Conservation (phyloP, 495 filamentous ascomycete genomes). For the Bacidia rubella region DNA sequence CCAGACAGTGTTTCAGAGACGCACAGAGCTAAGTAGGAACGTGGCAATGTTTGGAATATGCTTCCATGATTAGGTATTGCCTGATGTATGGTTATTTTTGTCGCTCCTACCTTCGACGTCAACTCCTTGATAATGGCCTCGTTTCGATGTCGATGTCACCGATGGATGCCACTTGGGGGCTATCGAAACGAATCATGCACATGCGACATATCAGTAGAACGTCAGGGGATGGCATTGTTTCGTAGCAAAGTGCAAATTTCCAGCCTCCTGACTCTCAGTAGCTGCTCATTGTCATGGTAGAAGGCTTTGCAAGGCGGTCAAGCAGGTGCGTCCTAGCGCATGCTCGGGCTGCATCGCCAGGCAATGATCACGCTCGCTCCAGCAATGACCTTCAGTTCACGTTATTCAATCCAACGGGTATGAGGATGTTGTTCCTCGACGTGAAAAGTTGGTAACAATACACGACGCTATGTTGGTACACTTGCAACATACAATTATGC, state of each 20-base stretch:
- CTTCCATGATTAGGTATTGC: not conserved
- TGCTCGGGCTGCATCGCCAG: too few species aligned
- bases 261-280: too few species aligned
- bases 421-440: too few species aligned
- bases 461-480: not conserved
- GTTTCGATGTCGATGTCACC: not conserved
- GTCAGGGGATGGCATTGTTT: not conserved
- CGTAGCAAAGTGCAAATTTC: not conserved
- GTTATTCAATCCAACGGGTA: too few species aligned
- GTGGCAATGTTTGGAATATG: not conserved
- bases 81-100: not conserved
- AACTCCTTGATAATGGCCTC: not conserved
- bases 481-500: not conserved
- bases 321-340: too few species aligned
- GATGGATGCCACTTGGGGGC: not conserved
- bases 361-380: too few species aligned
- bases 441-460: too few species aligned
- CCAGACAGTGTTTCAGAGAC: constrained; percentile 2
- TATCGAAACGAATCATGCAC: not conserved
- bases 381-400: too few species aligned
- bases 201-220: not conserved
- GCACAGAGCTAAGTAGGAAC: not conserved
- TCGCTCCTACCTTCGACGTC: not conserved
- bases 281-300: too few species aligned
- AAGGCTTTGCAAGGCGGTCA: too few species aligned